Evolutionary conservation across 148 eudicot genomes (phyloP).

Genomic region (Vaccinium darrowii): DNA sequence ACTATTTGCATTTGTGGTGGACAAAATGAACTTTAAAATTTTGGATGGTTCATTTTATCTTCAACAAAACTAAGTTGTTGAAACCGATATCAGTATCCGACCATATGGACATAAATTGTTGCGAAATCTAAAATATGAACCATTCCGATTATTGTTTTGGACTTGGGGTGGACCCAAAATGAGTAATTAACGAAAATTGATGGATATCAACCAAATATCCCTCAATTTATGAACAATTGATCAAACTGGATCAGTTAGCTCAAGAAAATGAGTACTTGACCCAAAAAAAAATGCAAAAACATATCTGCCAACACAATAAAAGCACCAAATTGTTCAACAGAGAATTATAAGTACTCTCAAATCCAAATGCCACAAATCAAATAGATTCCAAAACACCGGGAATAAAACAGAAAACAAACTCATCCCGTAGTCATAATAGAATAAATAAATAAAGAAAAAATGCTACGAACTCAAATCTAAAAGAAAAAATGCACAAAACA

Average conservation of each 20-base stretch:
- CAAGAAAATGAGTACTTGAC: not conserved
- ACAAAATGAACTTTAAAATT: not conserved
- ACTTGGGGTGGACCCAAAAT: not conserved
- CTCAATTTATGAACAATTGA: too few relatives aligned
- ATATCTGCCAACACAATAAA: not conserved
- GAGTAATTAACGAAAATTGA: too few relatives aligned
- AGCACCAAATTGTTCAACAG: not conserved
- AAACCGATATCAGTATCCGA: not conserved
- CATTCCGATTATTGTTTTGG: not conserved
- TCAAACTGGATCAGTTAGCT: too few relatives aligned
- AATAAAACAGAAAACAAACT: not conserved
- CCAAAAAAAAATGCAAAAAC: not conserved
- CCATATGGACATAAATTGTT: too few relatives aligned
- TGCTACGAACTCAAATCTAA: not conserved
- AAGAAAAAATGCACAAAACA: not conserved
- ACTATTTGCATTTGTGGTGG: not conserved
- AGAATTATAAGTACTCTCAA: not conserved
- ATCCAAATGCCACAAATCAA: not conserved
- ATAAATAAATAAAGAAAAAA: not conserved
- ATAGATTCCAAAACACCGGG: not conserved
- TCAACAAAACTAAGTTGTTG: not conserved
- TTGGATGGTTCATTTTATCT: not conserved
- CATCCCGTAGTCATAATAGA: not conserved
- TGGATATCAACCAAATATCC: too few relatives aligned
- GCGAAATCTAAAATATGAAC: not conserved